Evolutionary conservation across 441 rosid genomes (phyloP), one percentile per base, ranked within the genome.

Genomic region (Biscutella laevigata): DNA sequence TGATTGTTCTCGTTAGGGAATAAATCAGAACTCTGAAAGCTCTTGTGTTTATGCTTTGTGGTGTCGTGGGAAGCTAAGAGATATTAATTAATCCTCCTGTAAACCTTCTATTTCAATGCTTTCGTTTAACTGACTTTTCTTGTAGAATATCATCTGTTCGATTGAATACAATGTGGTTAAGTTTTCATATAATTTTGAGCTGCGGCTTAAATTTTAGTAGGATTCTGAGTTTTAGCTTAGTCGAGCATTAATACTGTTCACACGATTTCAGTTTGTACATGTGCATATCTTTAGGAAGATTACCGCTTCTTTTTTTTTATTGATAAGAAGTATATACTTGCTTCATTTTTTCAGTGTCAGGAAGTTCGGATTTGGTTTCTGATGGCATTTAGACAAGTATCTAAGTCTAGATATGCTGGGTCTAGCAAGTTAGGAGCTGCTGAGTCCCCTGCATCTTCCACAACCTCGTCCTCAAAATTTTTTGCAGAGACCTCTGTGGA

Each of bases 401-500:
- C 77, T 14, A 84, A 81, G 65, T 55, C 82, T 28, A 83, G 67
- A 34, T 80, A 72, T 58, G 54, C 69, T 53, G 68, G 69, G 33
- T 67, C 64, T 16, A 61, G 39, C 35, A 64, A 64, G 57, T 66
- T 75, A 9, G 79, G 71, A 71, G 74, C 74, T 58, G 75, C 64
- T 37, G 70, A 76, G 63, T 88, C 99, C 7, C 80, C 77, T 53
- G 77, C 86, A 3, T 78, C 97, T 59, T 81, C 99, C 5, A 81
- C 90, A 2, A 78, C 95, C 2, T 82, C 95, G 0, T 86, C 99
- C 22, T 84, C 97, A 0, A 84, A 83, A 60, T 90, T 58, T 17
- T 71, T 70, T 61, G 56, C 45, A 7, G 95, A 86, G 47, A 78
- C 92, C 2, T 94, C 92, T 17, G 9, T 75, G 5, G 97, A 88